Conservation (phyloP, 495 filamentous ascomycete genomes). For the Aspergillus leporis region DNA sequence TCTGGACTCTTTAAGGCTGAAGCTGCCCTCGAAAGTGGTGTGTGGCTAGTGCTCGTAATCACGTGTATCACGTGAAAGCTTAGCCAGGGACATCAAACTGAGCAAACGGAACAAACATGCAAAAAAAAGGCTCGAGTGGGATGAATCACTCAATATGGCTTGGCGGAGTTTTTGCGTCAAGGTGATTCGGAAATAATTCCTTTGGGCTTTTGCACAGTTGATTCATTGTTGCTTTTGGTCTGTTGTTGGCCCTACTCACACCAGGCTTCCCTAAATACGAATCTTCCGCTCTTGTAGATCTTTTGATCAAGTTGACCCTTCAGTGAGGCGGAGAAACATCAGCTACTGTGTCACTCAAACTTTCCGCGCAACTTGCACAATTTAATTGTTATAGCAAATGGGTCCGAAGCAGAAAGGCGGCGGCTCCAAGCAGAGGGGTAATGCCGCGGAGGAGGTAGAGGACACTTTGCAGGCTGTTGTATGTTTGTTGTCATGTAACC, state of each 20-base stretch:
- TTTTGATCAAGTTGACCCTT: background rate
- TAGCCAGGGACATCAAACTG: constrained; percentile 23
- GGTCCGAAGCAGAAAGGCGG: constrained; percentile 59
- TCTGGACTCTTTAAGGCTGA: constrained; percentile 32
- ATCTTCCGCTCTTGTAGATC: background rate
- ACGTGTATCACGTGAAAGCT: constrained; percentile 19
- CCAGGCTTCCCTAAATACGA: background rate
- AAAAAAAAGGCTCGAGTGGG: constrained; percentile 18
- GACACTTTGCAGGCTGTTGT: constrained; percentile 91
- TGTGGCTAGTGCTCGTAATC: constrained; percentile 17
- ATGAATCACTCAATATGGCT: constrained; percentile 35
- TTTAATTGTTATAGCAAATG: constrained; percentile 32
- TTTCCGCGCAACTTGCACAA: background rate
- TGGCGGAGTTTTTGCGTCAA: constrained; percentile 33
- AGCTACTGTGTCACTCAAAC: background rate
- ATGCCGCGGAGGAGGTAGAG: constrained; percentile 66
- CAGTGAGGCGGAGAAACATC: constrained; percentile 2
- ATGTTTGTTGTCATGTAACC: constrained; percentile 26
- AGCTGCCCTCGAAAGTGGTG: background rate
- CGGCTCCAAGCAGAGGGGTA: constrained; percentile 62
- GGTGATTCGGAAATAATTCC: constrained; percentile 25
- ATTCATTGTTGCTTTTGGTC: background rate
- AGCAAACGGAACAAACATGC: constrained; percentile 32
- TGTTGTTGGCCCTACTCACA: background rate
- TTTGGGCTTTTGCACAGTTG: constrained; percentile 11